Base-by-base conservation (phyloP, 2,329 filamentous ascomycete species). In the Pestalotiopsis sp. region DNA sequence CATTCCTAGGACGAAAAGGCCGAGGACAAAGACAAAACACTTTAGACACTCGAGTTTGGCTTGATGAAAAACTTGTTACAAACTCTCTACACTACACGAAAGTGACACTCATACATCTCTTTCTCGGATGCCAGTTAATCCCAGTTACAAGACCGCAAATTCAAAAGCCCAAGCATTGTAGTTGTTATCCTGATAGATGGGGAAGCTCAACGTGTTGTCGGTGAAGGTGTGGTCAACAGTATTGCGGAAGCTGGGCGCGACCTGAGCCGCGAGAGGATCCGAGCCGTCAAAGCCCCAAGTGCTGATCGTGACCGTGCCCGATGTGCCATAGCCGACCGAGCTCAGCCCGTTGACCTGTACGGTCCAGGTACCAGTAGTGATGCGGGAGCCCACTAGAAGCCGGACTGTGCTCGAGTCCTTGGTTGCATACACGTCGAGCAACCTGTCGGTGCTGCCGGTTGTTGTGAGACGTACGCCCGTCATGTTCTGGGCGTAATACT, bases 401-500 rank as follows among this genome's bases (percentile, higher is more conserved):
- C 78, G 77, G 3, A 79, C 79, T 6, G 68, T 70, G 56, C 76
- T 74, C 0, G 68, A 68, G 25, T 73, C 78, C 20, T 78, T 75
- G 2, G 77, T 79, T 11, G 81, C 77, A 68, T 81, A 84, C 13
- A 78, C 79, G 60, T 83, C 82, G 23, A 82, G 74, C 3, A 73
- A 70, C 2, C 73, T 70, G 66, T 83, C 81, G 4, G 71, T 69
- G 0, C 81, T 79, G 0, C 75, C 76, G 0, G 75, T 74, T 2
- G 81, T 82, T 0, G 75, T 76, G 4, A 81, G 77, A 17, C 82
- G 78, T 14, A 76, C 64, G 3, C 83, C 83, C 0, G 79, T 81
- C 82, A 85, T 84, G 58, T 81, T 80, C 3, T 75, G 71, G 59
- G 79, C 76, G 72, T 85, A 86, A 74, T 84, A 85, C 66, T 82